Percentiles rank a stretch among this genome's conserved stretches.
Evolutionary conservation across 2,329 filamentous ascomycete genomes (phyloP).

Genomic region (Sporothrix phasma): DNA sequence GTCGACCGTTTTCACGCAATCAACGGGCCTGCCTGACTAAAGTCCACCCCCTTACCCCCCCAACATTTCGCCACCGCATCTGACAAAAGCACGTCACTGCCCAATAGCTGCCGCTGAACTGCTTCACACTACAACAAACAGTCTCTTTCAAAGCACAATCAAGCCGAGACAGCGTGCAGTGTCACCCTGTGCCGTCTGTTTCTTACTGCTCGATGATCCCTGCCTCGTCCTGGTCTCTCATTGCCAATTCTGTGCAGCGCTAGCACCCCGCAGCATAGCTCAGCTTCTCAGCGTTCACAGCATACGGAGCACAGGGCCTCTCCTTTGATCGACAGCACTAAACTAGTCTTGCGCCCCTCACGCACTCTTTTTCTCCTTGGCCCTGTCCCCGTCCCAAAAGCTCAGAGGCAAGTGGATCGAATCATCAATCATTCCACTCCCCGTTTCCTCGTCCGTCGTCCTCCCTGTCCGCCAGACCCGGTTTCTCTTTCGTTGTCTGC

Average conservation of each 20-base stretch:
- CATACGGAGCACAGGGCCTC: not conserved
- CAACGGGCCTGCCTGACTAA: too few species aligned
- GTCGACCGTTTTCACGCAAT: not conserved
- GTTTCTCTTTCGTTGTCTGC: not conserved
- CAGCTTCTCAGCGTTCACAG: not conserved
- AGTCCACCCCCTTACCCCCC: not conserved
- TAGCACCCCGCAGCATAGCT: slow-evolving; percentile 2
- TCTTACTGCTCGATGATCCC: not conserved
- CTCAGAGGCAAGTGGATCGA: not conserved
- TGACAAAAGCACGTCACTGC: slow-evolving; percentile 3
- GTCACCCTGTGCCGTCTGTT: not conserved
- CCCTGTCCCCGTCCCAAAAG: not conserved
- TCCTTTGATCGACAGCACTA: slow-evolving; percentile 11
- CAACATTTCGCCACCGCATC: slow-evolving; percentile 6
- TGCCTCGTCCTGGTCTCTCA: not conserved
- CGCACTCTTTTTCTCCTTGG: not conserved
- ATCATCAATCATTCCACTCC: slow-evolving; percentile 11
- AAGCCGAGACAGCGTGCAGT: not conserved
- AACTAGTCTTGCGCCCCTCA: not conserved
- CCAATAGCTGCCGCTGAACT: not conserved
- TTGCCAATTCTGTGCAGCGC: not conserved
- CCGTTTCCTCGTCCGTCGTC: not conserved
- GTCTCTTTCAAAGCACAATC: not conserved
- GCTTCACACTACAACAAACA: not conserved
- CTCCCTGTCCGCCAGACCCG: not conserved